A percentile compares a stretch with the other conserved stretches of the same genome.
Evolutionary conservation across 1,139 yeast species (phyloP).

Genomic region (Diutina ranongensis): DNA sequence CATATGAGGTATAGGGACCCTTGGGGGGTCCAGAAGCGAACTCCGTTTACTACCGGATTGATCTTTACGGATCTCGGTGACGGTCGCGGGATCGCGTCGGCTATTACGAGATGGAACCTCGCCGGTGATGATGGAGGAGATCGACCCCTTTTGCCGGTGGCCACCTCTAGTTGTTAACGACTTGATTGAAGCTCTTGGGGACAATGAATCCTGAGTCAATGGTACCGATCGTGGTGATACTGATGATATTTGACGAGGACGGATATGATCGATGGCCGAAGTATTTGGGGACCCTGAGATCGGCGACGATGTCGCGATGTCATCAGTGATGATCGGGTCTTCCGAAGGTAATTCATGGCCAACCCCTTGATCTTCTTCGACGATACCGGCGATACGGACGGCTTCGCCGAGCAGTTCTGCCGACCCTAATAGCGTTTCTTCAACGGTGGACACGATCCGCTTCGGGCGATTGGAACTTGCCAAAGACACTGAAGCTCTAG

Average conservation of each 20-base stretch:
- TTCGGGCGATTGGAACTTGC: background rate
- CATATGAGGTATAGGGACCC: background rate
- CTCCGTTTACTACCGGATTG: background rate
- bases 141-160: background rate
- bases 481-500: background rate
- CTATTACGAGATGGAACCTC: too few relatives aligned
- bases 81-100: too few relatives aligned
- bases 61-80: too few relatives aligned
- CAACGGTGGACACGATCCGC: slow-evolving; percentile 3
- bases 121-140: background rate
- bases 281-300: background rate
- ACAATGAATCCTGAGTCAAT: background rate
- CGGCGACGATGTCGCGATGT: background rate
- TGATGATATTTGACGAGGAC: background rate
- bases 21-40: background rate
- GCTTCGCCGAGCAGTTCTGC: background rate
- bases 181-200: background rate
- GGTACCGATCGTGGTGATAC: background rate
- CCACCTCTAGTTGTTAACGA: background rate
- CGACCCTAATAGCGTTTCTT: background rate
- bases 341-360: background rate
- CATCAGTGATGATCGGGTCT: background rate
- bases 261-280: background rate
- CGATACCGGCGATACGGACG: background rate
- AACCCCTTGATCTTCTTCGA: background rate